Evolutionary conservation across 2,329 filamentous ascomycete species (phyloP).

Genomic region (Neurospora sp.): DNA sequence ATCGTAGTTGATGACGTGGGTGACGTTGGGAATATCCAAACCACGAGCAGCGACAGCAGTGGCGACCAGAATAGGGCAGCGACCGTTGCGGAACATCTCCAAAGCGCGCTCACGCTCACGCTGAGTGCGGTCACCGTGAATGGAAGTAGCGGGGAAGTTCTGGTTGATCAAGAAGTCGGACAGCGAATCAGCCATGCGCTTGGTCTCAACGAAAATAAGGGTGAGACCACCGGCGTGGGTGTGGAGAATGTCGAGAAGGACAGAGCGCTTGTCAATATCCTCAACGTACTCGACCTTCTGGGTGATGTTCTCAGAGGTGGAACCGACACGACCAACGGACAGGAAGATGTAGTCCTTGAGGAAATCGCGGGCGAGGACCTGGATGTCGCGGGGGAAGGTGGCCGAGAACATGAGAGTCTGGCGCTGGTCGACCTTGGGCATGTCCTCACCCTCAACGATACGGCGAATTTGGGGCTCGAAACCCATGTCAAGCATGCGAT

Average conservation of each 20-base stretch:
- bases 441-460: slow-evolving; percentile 97
- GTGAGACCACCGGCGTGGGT: slow-evolving; percentile 80
- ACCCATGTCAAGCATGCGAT: slow-evolving; percentile 99
- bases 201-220: slow-evolving; percentile 97
- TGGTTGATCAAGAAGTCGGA: slow-evolving; percentile 99
- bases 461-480: slow-evolving; percentile 99
- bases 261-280: slow-evolving; percentile 94
- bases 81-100: slow-evolving; percentile 93
- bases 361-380: slow-evolving; percentile 98
- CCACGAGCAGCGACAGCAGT: slow-evolving; percentile 90
- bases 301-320: slow-evolving; percentile 99
- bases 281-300: slow-evolving; percentile 97
- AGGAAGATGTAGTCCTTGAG: slow-evolving; percentile 99
- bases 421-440: slow-evolving; percentile 73
- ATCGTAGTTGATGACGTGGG: slow-evolving; percentile 98
- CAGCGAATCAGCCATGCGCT: slow-evolving; percentile 97
- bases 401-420: slow-evolving; percentile 99
- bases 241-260: slow-evolving; percentile 94
- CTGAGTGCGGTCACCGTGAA: slow-evolving; percentile 97
- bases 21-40: slow-evolving; percentile 92
- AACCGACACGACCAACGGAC: slow-evolving; percentile 95
- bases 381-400: slow-evolving; percentile 97
- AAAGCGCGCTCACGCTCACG: slow-evolving; percentile 96
- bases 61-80: slow-evolving; percentile 92
- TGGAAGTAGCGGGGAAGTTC: slow-evolving; percentile 94